Conservation (phyloP, 1,139 yeast genomes). For the Hemisphaericaspora xylofermentans region DNA sequence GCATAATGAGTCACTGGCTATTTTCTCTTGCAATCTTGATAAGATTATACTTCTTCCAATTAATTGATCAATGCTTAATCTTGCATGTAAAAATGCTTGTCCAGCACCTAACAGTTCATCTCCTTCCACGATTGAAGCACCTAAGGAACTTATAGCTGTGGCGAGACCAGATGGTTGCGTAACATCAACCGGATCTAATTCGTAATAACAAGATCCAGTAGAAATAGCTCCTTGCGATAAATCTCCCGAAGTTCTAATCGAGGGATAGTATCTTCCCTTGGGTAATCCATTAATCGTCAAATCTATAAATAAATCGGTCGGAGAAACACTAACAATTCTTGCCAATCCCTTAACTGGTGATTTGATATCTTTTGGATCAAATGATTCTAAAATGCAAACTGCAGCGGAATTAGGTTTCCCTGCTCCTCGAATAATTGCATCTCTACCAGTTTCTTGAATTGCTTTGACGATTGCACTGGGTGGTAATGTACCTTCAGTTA, state of each 20-base stretch:
- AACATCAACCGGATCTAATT: conserved; percentile 51
- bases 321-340: conserved; percentile 72
- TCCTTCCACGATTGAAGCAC: conserved; percentile 28
- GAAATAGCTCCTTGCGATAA: conserved; percentile 70
- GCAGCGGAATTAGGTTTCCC: conserved; percentile 89
- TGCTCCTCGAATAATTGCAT: conserved; percentile 89
- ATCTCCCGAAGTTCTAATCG: conserved; percentile 71
- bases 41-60: conserved; percentile 83
- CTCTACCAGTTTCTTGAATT: conserved; percentile 73
- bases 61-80: conserved; percentile 56
- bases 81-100: conserved; percentile 62
- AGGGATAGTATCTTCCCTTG: conserved; percentile 66
- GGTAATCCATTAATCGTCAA: conserved; percentile 72
- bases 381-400: conserved; percentile 82
- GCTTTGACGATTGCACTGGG: conserved; percentile 69
- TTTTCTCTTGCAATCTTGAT: conserved; percentile 40
- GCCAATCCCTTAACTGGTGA: conserved; percentile 85
- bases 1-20: conserved; percentile 50
- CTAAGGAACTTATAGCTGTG: conserved; percentile 40
- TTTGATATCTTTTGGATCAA: conserved; percentile 43
- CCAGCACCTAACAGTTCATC: conserved; percentile 43
- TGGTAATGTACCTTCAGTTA: conserved; percentile 62
- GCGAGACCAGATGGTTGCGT: conserved; percentile 30
- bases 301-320: conserved; percentile 59
- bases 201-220: conserved; percentile 55